Evolutionary conservation across 768 basidiomycete species (phyloP).

Genomic region (Saitozyma podzolica): DNA sequence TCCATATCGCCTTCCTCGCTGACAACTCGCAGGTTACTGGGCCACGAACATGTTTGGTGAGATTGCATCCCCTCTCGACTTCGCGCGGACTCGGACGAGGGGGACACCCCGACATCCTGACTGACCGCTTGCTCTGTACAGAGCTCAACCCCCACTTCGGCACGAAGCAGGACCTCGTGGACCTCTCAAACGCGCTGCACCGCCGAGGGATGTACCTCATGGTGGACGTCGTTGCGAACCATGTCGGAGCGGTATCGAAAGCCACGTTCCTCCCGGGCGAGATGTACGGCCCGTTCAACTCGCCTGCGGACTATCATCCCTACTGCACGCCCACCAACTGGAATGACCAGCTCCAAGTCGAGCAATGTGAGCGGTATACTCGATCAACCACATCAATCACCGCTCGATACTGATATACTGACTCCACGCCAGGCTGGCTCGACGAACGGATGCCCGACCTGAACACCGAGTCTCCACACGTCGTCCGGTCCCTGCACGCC

Average conservation of each 20-base stretch:
- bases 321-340: constrained; percentile 69
- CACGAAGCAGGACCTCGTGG: constrained; percentile 40
- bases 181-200: constrained; percentile 47
- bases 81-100: background rate
- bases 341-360: constrained; percentile 66
- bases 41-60: constrained; percentile 39
- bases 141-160: constrained; percentile 50
- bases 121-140: constrained; percentile 4
- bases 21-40: constrained; percentile 41
- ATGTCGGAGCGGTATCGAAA: constrained; percentile 69
- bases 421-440: constrained; percentile 60
- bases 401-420: background rate
- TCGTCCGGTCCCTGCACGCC: constrained; percentile 63
- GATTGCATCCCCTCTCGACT: background rate
- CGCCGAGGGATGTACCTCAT: constrained; percentile 52
- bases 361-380: constrained; percentile 58
- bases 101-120: background rate
- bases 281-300: constrained; percentile 33
- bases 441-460: constrained; percentile 76
- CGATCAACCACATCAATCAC: too few species aligned
- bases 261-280: constrained; percentile 59
- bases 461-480: constrained; percentile 69
- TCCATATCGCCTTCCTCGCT: background rate
- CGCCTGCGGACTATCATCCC: constrained; percentile 64
- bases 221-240: constrained; percentile 65